Evolutionary conservation across 345 rosid genomes (phyloP), one percentile per base, ranked within the genome.

Genomic region (Rhodomyrtus tomentosa): DNA sequence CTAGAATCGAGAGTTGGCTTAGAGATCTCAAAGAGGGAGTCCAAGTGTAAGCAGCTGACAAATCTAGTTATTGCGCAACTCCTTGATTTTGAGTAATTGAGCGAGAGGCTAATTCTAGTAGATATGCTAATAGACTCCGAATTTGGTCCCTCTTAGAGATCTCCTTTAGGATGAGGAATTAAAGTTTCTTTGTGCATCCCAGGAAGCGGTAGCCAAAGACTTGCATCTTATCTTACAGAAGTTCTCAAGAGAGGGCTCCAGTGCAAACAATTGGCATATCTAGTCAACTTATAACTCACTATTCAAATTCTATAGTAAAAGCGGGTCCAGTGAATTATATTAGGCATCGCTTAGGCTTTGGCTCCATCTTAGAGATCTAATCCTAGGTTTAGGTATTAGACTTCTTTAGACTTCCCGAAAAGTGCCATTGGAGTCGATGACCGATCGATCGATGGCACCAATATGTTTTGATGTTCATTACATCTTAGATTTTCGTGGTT

Each of bases 21-120:
- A 68, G 13, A 68, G 24, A 68, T 38, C 0, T 68, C 76, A 29
- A 59, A 62, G 42, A 32, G 76, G 76, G 42, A 68, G 76, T 2
- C 24, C 32, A 16, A 29, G 12, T 18, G 21, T 0, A 0, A 32
- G 76, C 18, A 68, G 11, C 32, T 32, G 0, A 16, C 42, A 16
- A 16, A 32, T 1, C 5, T 29, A 29, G 40, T 16, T 32, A 62
- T 16, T 0, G 0, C 0, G 18, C 2, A 68, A 68, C 24, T 32
- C 24, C 16, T 16, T 32, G 24, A 62, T 62, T 62, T 32, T 2
- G 3, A 0, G 25, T 54, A 54, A 7, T 3, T 7, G 11, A 22
- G 22, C 16, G 76, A 32, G 36, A 16, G 76, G 24, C 32, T 32
- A 32, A 68, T 20, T 68, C 24, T 32, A 32, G 0, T 62, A 1